Evolutionary conservation across 108 stramenopile genomes (phyloP).

Genomic region (Cyclotella distinguenda): DNA sequence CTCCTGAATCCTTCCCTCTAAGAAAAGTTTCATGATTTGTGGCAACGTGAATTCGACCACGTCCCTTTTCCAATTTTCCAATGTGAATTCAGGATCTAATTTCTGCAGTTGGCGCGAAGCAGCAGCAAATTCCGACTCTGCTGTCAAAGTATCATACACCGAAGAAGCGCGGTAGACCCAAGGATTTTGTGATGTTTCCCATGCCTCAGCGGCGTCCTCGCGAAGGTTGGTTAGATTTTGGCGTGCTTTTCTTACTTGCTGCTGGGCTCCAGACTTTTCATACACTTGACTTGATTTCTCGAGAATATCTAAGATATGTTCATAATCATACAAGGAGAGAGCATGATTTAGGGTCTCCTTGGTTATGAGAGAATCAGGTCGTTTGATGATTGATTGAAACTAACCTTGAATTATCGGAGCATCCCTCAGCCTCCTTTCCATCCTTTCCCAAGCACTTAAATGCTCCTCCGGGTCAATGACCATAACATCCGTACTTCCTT

Average conservation of each 20-base stretch:
- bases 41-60: slow-evolving; percentile 89
- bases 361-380: no score
- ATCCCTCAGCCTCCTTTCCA: slow-evolving; percentile 87
- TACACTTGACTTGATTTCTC: slow-evolving; percentile 57
- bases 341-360: no score
- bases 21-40: slow-evolving; percentile 87
- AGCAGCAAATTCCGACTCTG: slow-evolving; percentile 91
- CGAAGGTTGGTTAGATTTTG: slow-evolving; percentile 69
- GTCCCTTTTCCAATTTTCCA: slow-evolving; percentile 88
- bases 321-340: background rate
- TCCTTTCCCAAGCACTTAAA: slow-evolving; percentile 91
- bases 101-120: slow-evolving; percentile 89
- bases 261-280: slow-evolving; percentile 77
- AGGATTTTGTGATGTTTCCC: slow-evolving; percentile 99
- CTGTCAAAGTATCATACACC: slow-evolving; percentile 94
- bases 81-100: slow-evolving; percentile 92
- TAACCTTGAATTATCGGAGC: slow-evolving; percentile 92
- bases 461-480: slow-evolving; percentile 90
- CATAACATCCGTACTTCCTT: slow-evolving; percentile 83
- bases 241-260: slow-evolving; percentile 47
- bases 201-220: slow-evolving; percentile 91
- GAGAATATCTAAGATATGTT: slow-evolving; percentile 65
- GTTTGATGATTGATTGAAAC: slow-evolving; percentile 5
- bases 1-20: slow-evolving; percentile 83
- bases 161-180: slow-evolving; percentile 95